A percentile compares a stretch with the other conserved stretches of the same genome.
These are phyloP conservation scores for Glomus cerebriforme DNA, from an alignment of 192 early-diverging fungal genomes.

Conservation along the genomic window DNA sequence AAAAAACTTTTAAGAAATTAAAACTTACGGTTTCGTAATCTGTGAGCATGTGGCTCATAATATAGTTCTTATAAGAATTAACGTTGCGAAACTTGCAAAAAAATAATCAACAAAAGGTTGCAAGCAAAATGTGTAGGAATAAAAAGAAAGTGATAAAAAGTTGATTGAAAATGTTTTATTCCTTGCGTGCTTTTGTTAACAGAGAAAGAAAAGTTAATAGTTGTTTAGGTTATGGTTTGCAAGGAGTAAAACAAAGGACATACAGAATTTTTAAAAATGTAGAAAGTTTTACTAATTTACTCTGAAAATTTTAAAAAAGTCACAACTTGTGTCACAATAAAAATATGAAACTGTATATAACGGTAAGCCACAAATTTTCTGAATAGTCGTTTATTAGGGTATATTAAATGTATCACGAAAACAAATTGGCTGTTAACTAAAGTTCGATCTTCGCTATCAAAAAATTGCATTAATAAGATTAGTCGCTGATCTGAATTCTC, in stretches of 20 bases:
- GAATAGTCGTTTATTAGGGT: too few relatives aligned
- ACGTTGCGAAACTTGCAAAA: background rate
- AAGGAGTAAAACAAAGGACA: conserved; percentile 19
- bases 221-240: conserved; percentile 3
- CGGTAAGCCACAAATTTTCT: too few relatives aligned
- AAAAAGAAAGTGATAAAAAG: background rate
- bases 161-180: background rate
- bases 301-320: too few relatives aligned
- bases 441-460: too few relatives aligned
- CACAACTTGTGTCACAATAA: too few relatives aligned
- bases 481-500: too few relatives aligned
- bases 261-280: conserved; percentile 12
- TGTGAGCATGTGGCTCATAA: conserved; percentile 2
- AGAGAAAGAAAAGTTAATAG: background rate
- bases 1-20: background rate
- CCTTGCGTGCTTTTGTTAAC: background rate
- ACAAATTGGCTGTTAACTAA: too few relatives aligned
- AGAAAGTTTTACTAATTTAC: too few relatives aligned
- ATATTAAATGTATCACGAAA: too few relatives aligned
- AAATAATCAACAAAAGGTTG: background rate
- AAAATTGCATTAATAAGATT: too few relatives aligned
- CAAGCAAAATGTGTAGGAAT: background rate
- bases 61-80: background rate
- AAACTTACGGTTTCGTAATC: background rate
- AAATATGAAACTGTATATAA: too few relatives aligned